Base-by-base conservation (phyloP, 352 stramenopile genomes). In the Phytophthora chlamydospora region DNA sequence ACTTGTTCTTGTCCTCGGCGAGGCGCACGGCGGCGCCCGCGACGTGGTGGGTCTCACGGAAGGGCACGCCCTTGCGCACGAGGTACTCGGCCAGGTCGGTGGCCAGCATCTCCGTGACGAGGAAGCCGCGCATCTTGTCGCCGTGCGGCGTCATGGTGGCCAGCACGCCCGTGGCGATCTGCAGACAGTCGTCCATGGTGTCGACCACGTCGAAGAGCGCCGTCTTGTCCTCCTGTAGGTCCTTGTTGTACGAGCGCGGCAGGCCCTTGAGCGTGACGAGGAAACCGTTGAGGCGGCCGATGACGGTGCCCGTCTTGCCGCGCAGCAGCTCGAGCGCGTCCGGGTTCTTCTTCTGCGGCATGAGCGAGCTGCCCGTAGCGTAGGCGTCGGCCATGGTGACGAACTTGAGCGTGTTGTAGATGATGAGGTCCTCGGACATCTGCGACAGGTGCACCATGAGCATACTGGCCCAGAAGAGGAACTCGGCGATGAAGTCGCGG, bases 281-380 rank as follows among this genome's bases (percentile, higher is more conserved):
- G 59, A 99, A 96, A 42, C 96, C 96, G 54, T 96, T 97, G 32
- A 98, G 84, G 46, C 95, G 89, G 38, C 97, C 97, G 17, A 98
- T 87, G 48, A 98, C 93, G 29, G 97, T 90, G 48, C 97, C 97
- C 14, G 89, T 95, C 83, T 99, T 99, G 60, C 97, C 97, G 43
- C 97, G 88, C 13, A 99, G 78, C 52, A 99, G 84, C 81, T 99
- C 97, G 19, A 99, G 83, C 9, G 97, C 97, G 78, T 99, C 97
- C 0, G 97, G 97, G 78, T 99, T 99, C 80, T 99, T 99, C 93
- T 99, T 99, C 80, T 99, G 97, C n/a, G 97, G 97, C 97, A 99
- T 99, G 44, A 99, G 83, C 16, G 89, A 98, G 70, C 91, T 98
- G 58, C 97, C 97, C 0, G 97, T 99, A 51, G 94, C 97, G 83